Evolutionary conservation across 1,139 yeast species (phyloP).

Genomic region (Candida glucosophila): DNA sequence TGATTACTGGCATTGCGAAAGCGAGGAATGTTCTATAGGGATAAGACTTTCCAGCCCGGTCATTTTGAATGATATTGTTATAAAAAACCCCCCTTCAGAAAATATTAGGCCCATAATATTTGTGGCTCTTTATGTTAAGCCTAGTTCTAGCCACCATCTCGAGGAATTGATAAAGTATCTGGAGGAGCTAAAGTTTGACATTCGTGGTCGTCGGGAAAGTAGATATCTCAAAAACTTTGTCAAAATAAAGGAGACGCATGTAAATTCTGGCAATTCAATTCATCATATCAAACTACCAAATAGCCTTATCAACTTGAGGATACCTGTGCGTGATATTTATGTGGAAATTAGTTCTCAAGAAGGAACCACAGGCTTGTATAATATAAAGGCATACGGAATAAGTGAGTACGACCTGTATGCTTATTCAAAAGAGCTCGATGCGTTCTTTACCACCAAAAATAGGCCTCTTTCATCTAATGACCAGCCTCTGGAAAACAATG

Average conservation of each 20-base stretch:
- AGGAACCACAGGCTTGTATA: constrained; percentile 16
- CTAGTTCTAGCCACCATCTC: constrained; percentile 13
- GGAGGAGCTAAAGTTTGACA: constrained; percentile 10
- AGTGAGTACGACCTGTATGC: constrained; percentile 23
- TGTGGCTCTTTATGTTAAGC: constrained; percentile 24
- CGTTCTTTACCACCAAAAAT: constrained; percentile 7
- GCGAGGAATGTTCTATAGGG: constrained; percentile 25
- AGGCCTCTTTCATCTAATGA: constrained; percentile 11
- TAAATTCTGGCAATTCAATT: constrained; percentile 10
- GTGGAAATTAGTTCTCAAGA: constrained; percentile 19
- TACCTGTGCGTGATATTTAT: constrained; percentile 28
- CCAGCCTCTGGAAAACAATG: constrained; percentile 6
- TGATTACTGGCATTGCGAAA: constrained; percentile 25
- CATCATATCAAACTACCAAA: constrained; percentile 28
- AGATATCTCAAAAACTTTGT: constrained; percentile 24
- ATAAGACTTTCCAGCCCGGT: constrained; percentile 24
- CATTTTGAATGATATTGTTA: constrained; percentile 27
- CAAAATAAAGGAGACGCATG: constrained; percentile 20
- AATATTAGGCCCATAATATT: constrained; percentile 1
- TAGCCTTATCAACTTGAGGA: constrained; percentile 24
- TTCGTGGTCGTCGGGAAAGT: constrained; percentile 6
- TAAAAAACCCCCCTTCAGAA: constrained; percentile 10
- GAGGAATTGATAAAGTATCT: constrained; percentile 11
- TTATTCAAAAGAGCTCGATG: constrained; percentile 17
- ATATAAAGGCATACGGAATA: constrained; percentile 31